phyloP scores from a whole-genome alignment of 2,329 filamentous ascomycete species.

The Fusarium scirpi region DNA sequence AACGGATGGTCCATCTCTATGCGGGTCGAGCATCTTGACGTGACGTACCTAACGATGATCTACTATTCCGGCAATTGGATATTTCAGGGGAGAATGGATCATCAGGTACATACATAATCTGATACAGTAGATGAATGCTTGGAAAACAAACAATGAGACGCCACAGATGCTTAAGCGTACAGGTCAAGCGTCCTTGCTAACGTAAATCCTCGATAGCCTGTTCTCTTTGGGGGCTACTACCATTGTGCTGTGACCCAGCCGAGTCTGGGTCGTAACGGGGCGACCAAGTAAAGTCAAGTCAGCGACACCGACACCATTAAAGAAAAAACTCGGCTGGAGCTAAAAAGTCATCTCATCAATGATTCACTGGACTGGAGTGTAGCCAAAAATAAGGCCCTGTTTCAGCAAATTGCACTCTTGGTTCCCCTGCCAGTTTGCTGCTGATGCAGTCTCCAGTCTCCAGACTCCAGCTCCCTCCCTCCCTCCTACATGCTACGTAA shows the following conservation, averaged over 20 bases:
- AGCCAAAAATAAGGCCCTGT: slow-evolving; percentile 26
- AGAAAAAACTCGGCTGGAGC: slow-evolving; percentile 18
- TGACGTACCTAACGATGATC: slow-evolving; percentile 34
- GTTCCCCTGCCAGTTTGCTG: slow-evolving; percentile 30
- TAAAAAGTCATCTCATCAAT: slow-evolving; percentile 18
- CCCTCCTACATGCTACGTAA: not conserved
- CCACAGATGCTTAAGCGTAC: slow-evolving; percentile 6
- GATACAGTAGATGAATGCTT: not conserved
- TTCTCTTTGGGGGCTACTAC: slow-evolving; percentile 14
- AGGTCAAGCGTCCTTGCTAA: not conserved
- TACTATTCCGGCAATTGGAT: slow-evolving; percentile 15
- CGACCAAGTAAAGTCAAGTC: slow-evolving; percentile 23
- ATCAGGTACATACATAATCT: slow-evolving; percentile 12
- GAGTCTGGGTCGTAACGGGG: slow-evolving; percentile 19
- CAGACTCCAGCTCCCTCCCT: not conserved
- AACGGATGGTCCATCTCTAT: not conserved
- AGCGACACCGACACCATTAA: slow-evolving; percentile 18
- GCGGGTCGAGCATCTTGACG: slow-evolving; percentile 14
- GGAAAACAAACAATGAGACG: slow-evolving; percentile 3
- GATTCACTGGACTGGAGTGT: slow-evolving; percentile 19
- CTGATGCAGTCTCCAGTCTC: not conserved
- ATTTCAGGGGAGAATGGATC: slow-evolving; percentile 22
- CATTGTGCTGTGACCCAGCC: not conserved
- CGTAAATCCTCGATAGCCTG: slow-evolving; percentile 29
- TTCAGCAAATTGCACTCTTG: slow-evolving; percentile 37